These are phyloP conservation scores for Fibroporia radiculosa DNA, from an alignment of 768 basidiomycete genomes.

Conservation along the genomic window DNA sequence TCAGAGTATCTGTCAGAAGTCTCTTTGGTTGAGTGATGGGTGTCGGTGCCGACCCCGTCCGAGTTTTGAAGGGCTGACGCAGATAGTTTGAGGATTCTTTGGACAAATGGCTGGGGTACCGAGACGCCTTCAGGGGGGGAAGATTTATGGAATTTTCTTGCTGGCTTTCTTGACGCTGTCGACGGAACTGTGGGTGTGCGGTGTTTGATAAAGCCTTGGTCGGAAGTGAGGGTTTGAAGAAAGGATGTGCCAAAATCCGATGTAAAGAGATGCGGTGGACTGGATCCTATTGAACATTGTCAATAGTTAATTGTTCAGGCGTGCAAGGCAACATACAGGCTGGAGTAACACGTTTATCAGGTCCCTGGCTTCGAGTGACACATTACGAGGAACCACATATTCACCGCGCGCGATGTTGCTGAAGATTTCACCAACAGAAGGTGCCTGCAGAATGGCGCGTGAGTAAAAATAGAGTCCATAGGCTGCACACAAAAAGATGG, in stretches of 20 bases:
- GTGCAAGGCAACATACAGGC: constrained; percentile 15
- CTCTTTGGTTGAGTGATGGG: neutral
- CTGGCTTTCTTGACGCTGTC: neutral
- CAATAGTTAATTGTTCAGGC: too few relatives aligned
- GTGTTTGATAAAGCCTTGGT: neutral
- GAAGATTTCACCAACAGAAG: constrained; percentile 14
- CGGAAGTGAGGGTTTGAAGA: constrained; percentile 20
- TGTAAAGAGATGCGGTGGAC: constrained; percentile 20
- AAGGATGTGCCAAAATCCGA: constrained; percentile 24
- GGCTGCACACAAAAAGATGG: neutral
- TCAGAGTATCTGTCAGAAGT: neutral
- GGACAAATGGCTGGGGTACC: constrained; percentile 8
- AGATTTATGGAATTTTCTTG: neutral
- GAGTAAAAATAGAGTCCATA: neutral
- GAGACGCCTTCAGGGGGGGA: neutral
- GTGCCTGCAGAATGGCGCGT: constrained; percentile 12
- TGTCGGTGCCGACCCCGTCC: neutral
- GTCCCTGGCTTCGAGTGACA: constrained; percentile 18
- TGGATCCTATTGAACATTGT: constrained; percentile 18
- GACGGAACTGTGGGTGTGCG: neutral
- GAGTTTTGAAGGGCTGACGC: neutral
- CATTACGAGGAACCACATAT: constrained; percentile 19
- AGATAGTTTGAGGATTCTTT: neutral
- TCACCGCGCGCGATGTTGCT: constrained; percentile 18
- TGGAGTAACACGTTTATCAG: constrained; percentile 17